A percentile compares a stretch with the other conserved stretches of the same genome.
Evolutionary conservation across 768 basidiomycete genomes (phyloP).

Genomic region (Termitomyces sp.): DNA sequence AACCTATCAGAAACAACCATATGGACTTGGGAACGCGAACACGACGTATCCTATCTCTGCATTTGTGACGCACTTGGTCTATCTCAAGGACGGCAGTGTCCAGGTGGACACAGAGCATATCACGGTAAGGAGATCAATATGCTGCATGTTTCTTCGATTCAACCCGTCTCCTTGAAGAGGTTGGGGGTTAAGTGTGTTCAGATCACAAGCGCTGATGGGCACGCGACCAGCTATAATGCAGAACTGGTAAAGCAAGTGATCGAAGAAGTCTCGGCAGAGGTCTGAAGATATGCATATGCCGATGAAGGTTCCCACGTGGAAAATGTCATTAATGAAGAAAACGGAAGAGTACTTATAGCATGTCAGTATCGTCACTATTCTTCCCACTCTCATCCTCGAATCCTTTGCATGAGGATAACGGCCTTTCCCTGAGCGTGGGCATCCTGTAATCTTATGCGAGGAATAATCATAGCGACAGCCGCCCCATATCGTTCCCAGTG

Average conservation of each 20-base stretch:
- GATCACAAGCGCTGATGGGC: slow-evolving; percentile 27
- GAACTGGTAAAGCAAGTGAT: slow-evolving; percentile 39
- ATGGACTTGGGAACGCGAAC: slow-evolving; percentile 53
- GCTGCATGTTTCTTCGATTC: background rate
- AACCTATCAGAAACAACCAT: slow-evolving; percentile 44
- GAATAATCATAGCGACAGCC: background rate
- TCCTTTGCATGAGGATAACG: background rate
- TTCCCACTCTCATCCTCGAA: background rate
- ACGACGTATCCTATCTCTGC: slow-evolving; percentile 71
- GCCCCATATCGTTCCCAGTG: background rate
- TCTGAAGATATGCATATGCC: background rate
- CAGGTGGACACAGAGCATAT: slow-evolving; percentile 56
- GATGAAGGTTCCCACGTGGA: slow-evolving; percentile 10
- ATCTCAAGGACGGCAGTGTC: slow-evolving; percentile 60
- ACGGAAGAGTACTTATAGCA: slow-evolving; percentile 8
- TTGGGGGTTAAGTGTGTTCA: slow-evolving; percentile 58
- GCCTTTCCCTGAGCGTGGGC: background rate
- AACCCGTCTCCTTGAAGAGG: slow-evolving; percentile 27
- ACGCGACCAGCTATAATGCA: slow-evolving; percentile 36
- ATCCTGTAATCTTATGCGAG: background rate
- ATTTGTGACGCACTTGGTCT: slow-evolving; percentile 82
- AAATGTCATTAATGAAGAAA: slow-evolving; percentile 9
- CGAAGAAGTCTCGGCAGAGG: slow-evolving; percentile 19
- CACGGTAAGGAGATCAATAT: slow-evolving; percentile 41
- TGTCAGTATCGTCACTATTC: background rate